Conservation (phyloP, 768 basidiomycete genomes). For the Suillus weaverae region DNA sequence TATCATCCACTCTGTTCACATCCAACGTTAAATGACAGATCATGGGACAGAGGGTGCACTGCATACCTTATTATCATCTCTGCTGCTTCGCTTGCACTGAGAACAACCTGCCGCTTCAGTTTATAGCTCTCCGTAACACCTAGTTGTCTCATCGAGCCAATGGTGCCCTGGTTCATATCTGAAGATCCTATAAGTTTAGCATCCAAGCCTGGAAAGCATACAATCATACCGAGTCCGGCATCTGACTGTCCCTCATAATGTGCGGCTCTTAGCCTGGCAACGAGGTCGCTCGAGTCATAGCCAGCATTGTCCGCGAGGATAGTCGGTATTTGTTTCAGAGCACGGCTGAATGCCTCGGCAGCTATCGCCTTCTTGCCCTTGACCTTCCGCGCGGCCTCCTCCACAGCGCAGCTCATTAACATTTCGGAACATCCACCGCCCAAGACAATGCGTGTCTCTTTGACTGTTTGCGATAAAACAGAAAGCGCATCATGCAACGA, state of each 20-base stretch:
- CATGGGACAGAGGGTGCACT: neutral
- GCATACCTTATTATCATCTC: conserved; percentile 96
- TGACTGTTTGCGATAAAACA: conserved; percentile 95
- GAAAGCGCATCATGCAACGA: conserved; percentile 97
- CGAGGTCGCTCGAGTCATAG: conserved; percentile 97
- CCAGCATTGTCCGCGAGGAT: conserved; percentile 98
- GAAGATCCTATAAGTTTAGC: conserved; percentile 7
- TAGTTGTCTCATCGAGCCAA: conserved; percentile 77
- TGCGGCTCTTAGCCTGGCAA: conserved; percentile 83
- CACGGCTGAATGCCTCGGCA: conserved; percentile 86
- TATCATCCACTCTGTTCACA: conserved; percentile 78
- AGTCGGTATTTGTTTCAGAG: conserved; percentile 91
- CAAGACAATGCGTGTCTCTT: conserved; percentile 91
- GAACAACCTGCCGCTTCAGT: conserved; percentile 91
- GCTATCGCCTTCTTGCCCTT: conserved; percentile 97
- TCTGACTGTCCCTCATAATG: conserved; percentile 89
- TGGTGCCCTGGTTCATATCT: conserved; percentile 26
- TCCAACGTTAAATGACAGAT: conserved; percentile 10
- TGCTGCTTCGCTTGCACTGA: conserved; percentile 93
- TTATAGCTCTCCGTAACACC: conserved; percentile 98
- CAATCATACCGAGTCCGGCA: conserved; percentile 77
- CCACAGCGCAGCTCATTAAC: conserved; percentile 94
- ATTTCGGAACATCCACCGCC: conserved; percentile 99
- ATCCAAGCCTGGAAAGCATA: neutral
- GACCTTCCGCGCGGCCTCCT: conserved; percentile 79